Conservation (phyloP, 345 rosid genomes). For the Eucalyptus erythrocorys region DNA sequence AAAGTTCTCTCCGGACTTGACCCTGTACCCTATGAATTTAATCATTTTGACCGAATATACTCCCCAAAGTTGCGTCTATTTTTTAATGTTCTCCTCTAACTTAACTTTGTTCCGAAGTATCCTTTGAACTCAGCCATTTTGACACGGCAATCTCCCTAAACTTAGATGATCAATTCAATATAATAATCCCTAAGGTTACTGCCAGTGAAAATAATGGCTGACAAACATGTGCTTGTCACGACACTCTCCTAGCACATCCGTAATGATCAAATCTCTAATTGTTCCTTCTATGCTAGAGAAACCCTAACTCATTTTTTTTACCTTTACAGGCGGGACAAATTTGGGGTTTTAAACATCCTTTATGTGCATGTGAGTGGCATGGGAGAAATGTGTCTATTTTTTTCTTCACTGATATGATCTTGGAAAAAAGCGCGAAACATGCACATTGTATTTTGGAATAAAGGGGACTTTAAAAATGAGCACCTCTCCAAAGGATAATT, state of each 20-base stretch:
- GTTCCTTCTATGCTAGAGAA: background rate
- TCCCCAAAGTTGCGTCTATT: background rate
- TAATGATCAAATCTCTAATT: background rate
- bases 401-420: background rate
- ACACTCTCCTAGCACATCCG: background rate
- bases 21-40: background rate
- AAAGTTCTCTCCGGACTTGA: background rate
- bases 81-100: background rate
- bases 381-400: background rate
- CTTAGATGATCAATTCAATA: background rate
- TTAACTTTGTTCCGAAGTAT: background rate
- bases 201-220: background rate
- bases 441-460: background rate
- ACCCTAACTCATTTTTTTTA: background rate
- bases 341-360: background rate
- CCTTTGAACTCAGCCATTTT: background rate
- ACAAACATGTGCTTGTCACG: background rate
- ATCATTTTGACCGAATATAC: background rate
- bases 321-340: background rate
- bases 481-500: background rate
- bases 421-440: background rate
- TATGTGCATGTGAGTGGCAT: background rate
- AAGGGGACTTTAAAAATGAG: background rate
- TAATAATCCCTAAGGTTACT: background rate
- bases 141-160: background rate